These are phyloP conservation scores for Hypocreales sp. DNA, from an alignment of 2,329 filamentous ascomycete species.

Conservation along the genomic window DNA sequence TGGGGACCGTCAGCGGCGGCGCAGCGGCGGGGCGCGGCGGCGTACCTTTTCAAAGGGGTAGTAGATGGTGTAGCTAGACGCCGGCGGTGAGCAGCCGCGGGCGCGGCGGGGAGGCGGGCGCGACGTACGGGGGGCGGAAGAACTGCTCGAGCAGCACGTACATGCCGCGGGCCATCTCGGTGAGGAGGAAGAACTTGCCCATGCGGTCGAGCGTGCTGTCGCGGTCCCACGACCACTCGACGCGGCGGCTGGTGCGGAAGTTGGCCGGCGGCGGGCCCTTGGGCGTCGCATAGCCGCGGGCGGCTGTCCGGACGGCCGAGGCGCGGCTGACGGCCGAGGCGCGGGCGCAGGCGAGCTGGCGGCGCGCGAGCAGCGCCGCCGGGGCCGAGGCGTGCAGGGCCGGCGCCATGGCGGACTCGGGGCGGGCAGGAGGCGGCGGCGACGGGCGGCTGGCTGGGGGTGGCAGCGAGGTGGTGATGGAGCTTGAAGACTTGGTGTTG, in stretches of 20 bases:
- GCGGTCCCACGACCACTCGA: conserved; percentile 65
- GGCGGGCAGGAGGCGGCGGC: neutral
- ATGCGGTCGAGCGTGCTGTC: conserved; percentile 69
- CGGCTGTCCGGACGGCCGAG: conserved; percentile 8
- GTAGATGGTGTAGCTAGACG: conserved; percentile 78
- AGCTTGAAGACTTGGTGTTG: conserved; percentile 9
- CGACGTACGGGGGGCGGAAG: conserved; percentile 88
- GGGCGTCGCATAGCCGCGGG: conserved; percentile 47
- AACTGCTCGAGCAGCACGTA: conserved; percentile 95
- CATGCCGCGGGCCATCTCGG: conserved; percentile 95
- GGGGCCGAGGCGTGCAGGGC: conserved; percentile 14
- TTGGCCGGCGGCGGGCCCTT: conserved; percentile 62
- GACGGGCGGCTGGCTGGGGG: conserved; percentile 2
- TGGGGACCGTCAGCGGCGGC: conserved; percentile 14
- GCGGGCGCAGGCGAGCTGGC: conserved; percentile 13
- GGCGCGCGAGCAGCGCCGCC: conserved; percentile 18
- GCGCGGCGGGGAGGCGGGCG: neutral
- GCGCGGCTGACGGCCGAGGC: conserved; percentile 8
- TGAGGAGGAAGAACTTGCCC: conserved; percentile 88
- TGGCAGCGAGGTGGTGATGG: conserved; percentile 5
- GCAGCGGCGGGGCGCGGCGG: neutral
- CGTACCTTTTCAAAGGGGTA: conserved; percentile 91
- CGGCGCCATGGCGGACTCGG: conserved; percentile 14
- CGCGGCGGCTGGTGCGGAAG: conserved; percentile 61
- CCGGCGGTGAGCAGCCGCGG: neutral